A percentile compares a stretch with the other conserved stretches of the same genome.
These are phyloP conservation scores for Scheffersomyces amazonensis DNA, from an alignment of 805 yeast genomes.

Conservation along the genomic window DNA sequence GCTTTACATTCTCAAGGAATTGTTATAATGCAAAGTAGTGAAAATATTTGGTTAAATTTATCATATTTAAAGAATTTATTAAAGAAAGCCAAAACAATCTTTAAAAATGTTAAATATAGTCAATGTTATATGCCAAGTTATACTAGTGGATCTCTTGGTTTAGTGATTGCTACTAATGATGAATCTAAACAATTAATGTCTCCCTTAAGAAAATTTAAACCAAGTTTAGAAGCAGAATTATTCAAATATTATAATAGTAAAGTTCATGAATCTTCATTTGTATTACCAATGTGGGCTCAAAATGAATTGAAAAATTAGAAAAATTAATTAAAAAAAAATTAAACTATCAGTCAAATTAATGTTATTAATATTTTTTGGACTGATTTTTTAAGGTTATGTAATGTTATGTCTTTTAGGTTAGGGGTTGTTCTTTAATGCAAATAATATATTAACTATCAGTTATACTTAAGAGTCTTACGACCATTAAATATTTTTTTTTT, in stretches of 20 bases:
- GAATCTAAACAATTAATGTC: slow-evolving; percentile 37
- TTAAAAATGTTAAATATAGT: slow-evolving; percentile 60
- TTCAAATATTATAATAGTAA: slow-evolving; percentile 64
- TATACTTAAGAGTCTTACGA: too few relatives aligned
- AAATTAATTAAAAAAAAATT: not conserved
- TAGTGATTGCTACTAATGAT: slow-evolving; percentile 69
- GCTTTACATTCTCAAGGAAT: slow-evolving; percentile 65
- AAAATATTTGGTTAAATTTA: slow-evolving; percentile 73
- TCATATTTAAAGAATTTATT: slow-evolving; percentile 48
- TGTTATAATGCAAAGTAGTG: slow-evolving; percentile 76
- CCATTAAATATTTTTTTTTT: too few relatives aligned
- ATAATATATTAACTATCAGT: too few relatives aligned
- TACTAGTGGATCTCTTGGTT: slow-evolving; percentile 85
- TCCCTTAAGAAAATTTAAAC: slow-evolving; percentile 49
- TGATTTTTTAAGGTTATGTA: too few relatives aligned
- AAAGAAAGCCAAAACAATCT: slow-evolving; percentile 50
- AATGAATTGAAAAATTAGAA: slow-evolving; percentile 17
- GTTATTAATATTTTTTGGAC: not conserved
- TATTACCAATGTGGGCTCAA: slow-evolving; percentile 79
- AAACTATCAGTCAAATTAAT: too few relatives aligned
- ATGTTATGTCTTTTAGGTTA: too few relatives aligned
- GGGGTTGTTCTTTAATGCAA: too few relatives aligned
- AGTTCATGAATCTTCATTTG: slow-evolving; percentile 71
- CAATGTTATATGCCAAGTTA: slow-evolving; percentile 85
- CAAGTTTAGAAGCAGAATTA: slow-evolving; percentile 44